Percentiles rank a stretch among this genome's conserved stretches.
Evolutionary conservation across 768 basidiomycete species (phyloP).

Genomic region (Kwoniella europaea): DNA sequence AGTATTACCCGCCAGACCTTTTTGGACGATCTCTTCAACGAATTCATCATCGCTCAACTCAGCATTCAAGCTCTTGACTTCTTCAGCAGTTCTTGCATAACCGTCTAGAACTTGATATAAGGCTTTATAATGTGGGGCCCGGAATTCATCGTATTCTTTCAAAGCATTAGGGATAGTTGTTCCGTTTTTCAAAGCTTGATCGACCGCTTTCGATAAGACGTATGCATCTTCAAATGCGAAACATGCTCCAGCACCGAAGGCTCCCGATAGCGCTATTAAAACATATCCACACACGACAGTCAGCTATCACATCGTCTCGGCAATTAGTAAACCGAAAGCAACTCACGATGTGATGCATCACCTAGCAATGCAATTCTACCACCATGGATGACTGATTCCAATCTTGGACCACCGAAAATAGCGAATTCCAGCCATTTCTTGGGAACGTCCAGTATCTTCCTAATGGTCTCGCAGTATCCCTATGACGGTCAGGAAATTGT

Average conservation of each 20-base stretch:
- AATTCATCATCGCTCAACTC: slow-evolving; percentile 13
- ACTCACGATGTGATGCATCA: slow-evolving; percentile 25
- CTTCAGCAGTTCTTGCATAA: slow-evolving; percentile 11
- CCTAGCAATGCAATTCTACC: slow-evolving; percentile 17
- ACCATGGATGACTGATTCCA: slow-evolving; percentile 10
- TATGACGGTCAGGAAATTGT: background rate
- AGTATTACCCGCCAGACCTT: slow-evolving; percentile 12
- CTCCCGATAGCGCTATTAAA: slow-evolving; percentile 2
- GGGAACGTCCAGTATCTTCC: slow-evolving; percentile 4
- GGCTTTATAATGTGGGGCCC: slow-evolving; percentile 18
- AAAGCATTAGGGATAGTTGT: background rate
- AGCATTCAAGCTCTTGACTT: background rate
- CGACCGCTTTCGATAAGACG: slow-evolving; percentile 11
- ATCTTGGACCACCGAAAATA: slow-evolving; percentile 18
- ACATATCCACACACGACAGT: background rate
- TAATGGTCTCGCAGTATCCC: slow-evolving; percentile 12
- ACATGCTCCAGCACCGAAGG: slow-evolving; percentile 24
- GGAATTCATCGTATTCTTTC: slow-evolving; percentile 13
- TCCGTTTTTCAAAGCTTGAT: background rate
- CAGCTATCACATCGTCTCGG: background rate
- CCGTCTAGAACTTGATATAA: slow-evolving; percentile 16
- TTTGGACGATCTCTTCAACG: slow-evolving; percentile 8
- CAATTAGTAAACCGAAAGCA: background rate
- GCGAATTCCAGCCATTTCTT: slow-evolving; percentile 25
- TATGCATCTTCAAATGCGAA: slow-evolving; percentile 29